Evolutionary conservation across 1,284 basidiomycete species (phyloP).

Genomic region (Fomitopsis palustris): DNA sequence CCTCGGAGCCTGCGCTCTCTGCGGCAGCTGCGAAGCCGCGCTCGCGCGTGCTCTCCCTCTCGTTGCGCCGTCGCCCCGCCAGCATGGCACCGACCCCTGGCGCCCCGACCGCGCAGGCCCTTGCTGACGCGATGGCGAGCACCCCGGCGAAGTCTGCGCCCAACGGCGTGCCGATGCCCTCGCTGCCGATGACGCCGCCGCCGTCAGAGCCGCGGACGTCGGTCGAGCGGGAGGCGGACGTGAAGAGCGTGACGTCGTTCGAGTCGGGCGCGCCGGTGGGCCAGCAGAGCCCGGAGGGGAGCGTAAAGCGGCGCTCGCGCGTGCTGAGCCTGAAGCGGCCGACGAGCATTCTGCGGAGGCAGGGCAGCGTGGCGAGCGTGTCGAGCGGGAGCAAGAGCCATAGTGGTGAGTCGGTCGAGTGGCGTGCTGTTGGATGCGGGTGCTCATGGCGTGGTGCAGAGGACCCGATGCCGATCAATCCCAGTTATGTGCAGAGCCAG

Average conservation of each 20-base stretch:
- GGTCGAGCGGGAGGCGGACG: not conserved
- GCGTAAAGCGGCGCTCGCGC: not conserved
- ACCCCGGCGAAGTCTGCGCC: not conserved
- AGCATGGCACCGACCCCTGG: not conserved
- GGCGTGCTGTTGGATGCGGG: not conserved
- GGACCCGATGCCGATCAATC: not conserved
- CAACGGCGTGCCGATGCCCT: not conserved
- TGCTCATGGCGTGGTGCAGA: not conserved
- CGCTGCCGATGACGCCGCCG: not conserved
- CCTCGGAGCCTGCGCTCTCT: not conserved
- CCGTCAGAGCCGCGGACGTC: not conserved
- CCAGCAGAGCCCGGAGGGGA: not conserved
- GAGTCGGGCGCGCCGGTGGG: not conserved
- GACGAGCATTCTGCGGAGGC: not conserved
- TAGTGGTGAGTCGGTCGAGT: not conserved
- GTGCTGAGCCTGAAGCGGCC: not conserved
- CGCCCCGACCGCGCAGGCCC: not conserved
- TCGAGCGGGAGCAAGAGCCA: not conserved
- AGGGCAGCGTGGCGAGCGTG: not conserved
- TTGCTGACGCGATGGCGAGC: not conserved
- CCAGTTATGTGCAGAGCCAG: not conserved
- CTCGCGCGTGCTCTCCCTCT: constrained; percentile 1
- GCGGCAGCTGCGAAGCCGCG: not conserved
- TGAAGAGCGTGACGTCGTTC: not conserved
- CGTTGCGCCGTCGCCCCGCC: not conserved